Evolutionary conservation across 768 basidiomycete species (phyloP).

Genomic region (Hericium rajendrae): DNA sequence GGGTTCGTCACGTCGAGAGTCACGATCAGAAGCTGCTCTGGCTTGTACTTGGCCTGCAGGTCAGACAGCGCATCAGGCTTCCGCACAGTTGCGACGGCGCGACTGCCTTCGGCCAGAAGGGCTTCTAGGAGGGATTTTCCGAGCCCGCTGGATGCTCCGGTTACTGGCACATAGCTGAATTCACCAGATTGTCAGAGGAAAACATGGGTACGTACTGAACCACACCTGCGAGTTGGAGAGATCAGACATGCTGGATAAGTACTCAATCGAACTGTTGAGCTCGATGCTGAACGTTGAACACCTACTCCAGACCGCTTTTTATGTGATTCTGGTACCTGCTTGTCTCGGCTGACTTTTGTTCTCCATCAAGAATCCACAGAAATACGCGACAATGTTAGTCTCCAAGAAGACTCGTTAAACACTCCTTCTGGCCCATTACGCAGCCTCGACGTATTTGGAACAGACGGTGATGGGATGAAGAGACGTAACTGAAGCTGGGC

Average conservation of each 20-base stretch:
- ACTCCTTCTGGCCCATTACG: too few species aligned
- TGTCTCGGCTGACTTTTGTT: too few species aligned
- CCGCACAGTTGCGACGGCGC: slow-evolving; percentile 1
- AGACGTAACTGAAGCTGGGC: too few species aligned
- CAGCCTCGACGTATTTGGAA: too few species aligned
- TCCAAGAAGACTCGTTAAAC: too few species aligned
- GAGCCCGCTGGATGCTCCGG: neutral
- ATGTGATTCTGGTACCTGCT: too few species aligned
- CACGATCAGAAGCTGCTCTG: neutral
- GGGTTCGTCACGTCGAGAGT: neutral
- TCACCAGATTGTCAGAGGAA: neutral
- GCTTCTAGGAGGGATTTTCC: neutral
- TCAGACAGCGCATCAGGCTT: neutral
- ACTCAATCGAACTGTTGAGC: too few species aligned
- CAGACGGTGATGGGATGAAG: too few species aligned
- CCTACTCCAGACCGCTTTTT: too few species aligned
- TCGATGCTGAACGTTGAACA: too few species aligned
- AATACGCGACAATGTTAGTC: too few species aligned
- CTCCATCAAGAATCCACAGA: too few species aligned
- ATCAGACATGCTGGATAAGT: neutral
- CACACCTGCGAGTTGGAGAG: neutral
- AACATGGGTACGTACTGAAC: neutral
- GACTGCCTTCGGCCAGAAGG: neutral
- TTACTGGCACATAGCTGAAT: neutral
- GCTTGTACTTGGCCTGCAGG: neutral